These are phyloP conservation scores for Sicyos edulis DNA, from an alignment of 306 rosid genomes.

Conservation along the genomic window DNA sequence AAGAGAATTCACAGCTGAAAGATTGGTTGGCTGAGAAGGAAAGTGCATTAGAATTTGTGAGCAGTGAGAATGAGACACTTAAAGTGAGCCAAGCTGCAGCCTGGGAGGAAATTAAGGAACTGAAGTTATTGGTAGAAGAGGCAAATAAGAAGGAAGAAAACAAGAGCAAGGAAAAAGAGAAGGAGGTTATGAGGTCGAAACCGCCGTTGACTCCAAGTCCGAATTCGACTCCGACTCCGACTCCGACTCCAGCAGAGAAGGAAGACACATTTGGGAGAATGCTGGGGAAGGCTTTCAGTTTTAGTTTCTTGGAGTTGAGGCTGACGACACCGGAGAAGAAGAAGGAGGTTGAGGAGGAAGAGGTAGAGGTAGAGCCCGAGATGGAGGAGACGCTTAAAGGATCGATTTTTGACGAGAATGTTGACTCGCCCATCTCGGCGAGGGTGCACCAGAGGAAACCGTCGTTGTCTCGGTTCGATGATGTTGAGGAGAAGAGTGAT, in stretches of 20 bases:
- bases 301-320: constrained; percentile 35
- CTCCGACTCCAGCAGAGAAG: constrained; percentile 19
- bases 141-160: constrained; percentile 22
- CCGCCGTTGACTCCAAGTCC: background rate
- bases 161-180: background rate
- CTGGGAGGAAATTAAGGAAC: constrained; percentile 50
- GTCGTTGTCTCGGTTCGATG: constrained; percentile 16
- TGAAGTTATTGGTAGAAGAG: constrained; percentile 45
- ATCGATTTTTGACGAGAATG: constrained; percentile 48
- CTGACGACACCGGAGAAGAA: constrained; percentile 25
- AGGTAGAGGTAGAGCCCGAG: constrained; percentile 24
- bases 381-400: constrained; percentile 45
- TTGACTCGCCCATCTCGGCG: constrained; percentile 35
- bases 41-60: constrained; percentile 33
- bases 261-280: constrained; percentile 29
- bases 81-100: constrained; percentile 58
- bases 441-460: constrained; percentile 25
- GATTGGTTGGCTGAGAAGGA: constrained; percentile 43
- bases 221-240: background rate
- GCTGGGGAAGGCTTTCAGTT: constrained; percentile 36
- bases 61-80: constrained; percentile 51
- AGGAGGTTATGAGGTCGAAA: constrained; percentile 20
- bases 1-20: constrained; percentile 55
- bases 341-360: constrained; percentile 25
- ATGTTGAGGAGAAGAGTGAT: constrained; percentile 29